Conservation (phyloP, 345 rosid species). For the Clarkia xantiana region DNA sequence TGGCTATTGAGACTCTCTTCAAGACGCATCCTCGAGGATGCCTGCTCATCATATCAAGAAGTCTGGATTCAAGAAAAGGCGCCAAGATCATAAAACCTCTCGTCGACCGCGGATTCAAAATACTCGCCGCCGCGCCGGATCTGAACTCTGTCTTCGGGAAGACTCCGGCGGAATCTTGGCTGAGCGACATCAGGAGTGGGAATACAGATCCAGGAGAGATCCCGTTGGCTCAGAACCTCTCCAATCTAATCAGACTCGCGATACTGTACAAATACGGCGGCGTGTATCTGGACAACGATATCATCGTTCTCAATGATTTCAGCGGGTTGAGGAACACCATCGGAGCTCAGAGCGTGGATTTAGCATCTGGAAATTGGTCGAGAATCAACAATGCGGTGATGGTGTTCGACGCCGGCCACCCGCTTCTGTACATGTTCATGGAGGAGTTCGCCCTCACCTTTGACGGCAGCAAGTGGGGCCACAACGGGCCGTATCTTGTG, state of each 20-base stretch:
- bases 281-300: constrained; percentile 57
- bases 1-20: constrained; percentile 52
- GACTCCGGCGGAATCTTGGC: constrained; percentile 59
- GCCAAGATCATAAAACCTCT: constrained; percentile 33
- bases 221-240: constrained; percentile 60
- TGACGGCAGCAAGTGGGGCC: constrained; percentile 75
- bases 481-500: constrained; percentile 70
- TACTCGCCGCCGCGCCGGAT: constrained; percentile 46
- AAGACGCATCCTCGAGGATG: constrained; percentile 52
- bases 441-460: constrained; percentile 60
- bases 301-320: constrained; percentile 47
- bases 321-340: constrained; percentile 39
- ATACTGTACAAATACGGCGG: constrained; percentile 69
- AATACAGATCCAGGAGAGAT: constrained; percentile 60
- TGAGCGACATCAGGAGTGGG: constrained; percentile 35
- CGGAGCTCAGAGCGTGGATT: constrained; percentile 57
- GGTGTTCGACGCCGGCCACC: constrained; percentile 48
- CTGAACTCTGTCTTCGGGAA: constrained; percentile 29
- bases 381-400: constrained; percentile 68
- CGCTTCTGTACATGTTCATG: constrained; percentile 44
- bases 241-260: constrained; percentile 54
- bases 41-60: constrained; percentile 46
- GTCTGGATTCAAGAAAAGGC: constrained; percentile 46
- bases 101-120: constrained; percentile 27
- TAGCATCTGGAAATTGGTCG: constrained; percentile 37